Percentiles rank a stretch among this genome's conserved stretches.
phyloP scores from a whole-genome alignment of 2,329 filamentous ascomycete species.

The Fusarium temperatum region DNA sequence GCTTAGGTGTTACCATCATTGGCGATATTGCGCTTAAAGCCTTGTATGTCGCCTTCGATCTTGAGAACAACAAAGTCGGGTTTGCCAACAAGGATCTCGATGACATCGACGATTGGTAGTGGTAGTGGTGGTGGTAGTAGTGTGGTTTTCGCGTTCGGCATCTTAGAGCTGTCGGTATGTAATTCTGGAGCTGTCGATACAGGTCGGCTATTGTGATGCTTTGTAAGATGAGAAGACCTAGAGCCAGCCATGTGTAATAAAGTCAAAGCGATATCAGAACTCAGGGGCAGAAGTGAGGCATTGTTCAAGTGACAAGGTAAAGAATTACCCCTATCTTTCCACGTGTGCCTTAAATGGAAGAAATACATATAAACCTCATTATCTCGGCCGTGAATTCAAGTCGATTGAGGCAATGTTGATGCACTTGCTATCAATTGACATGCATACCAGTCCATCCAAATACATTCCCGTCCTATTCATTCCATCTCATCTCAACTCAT shows the following conservation, averaged over 20 bases:
- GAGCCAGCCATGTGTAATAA: slow-evolving; percentile 9
- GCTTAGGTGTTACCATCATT: slow-evolving; percentile 68
- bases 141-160: neutral
- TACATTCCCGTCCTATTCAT: slow-evolving; percentile 11
- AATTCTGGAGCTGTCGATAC: neutral
- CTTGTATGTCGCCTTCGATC: slow-evolving; percentile 77
- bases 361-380: slow-evolving; percentile 33
- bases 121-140: neutral
- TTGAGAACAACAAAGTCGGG: slow-evolving; percentile 51
- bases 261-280: neutral
- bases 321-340: slow-evolving; percentile 26
- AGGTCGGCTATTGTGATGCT: slow-evolving; percentile 4
- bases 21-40: slow-evolving; percentile 84
- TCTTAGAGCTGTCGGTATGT: slow-evolving; percentile 1
- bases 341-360: slow-evolving; percentile 8
- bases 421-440: slow-evolving; percentile 30
- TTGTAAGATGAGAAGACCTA: slow-evolving; percentile 15
- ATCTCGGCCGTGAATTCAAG: slow-evolving; percentile 14
- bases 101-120: slow-evolving; percentile 23
- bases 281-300: neutral
- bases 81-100: slow-evolving; percentile 56
- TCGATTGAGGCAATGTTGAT: slow-evolving; percentile 9
- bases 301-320: slow-evolving; percentile 5
- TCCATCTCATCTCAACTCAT: slow-evolving; percentile 4
- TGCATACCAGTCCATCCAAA: slow-evolving; percentile 14